Conservation (phyloP, 768 basidiomycete genomes). For the Tricholomella constricta region DNA sequence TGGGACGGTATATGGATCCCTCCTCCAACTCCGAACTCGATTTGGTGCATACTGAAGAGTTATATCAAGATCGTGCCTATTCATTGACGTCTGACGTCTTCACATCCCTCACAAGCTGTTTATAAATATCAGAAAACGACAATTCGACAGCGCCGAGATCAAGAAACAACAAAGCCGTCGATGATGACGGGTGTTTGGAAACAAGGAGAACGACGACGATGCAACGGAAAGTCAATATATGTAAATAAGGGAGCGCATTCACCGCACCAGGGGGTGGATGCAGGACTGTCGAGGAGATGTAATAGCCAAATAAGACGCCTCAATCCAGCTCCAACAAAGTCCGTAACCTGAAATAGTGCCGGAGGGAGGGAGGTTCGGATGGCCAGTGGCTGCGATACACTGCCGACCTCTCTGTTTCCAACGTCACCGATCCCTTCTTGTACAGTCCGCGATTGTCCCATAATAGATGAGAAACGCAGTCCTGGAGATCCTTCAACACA, state of each 20-base stretch:
- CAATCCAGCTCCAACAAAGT: conserved; percentile 32
- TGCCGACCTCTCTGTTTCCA: conserved; percentile 22
- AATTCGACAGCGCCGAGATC: background rate
- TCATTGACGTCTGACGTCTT: background rate
- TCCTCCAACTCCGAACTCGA: too few relatives aligned
- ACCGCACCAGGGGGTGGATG: background rate
- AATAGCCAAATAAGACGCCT: background rate
- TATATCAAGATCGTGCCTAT: background rate
- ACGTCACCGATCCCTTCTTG: conserved; percentile 24
- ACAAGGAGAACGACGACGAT: too few relatives aligned
- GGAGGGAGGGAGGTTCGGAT: conserved; percentile 11
- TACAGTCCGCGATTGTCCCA: conserved; percentile 34
- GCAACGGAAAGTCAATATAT: background rate
- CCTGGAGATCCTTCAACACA: conserved; percentile 26
- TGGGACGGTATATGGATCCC: background rate
- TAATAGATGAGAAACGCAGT: conserved; percentile 30
- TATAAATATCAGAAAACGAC: background rate
- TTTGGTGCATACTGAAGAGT: too few relatives aligned
- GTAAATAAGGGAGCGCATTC: background rate
- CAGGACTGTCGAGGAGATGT: background rate
- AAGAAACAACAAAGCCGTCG: too few relatives aligned
- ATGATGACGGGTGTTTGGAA: too few relatives aligned
- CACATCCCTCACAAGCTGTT: background rate
- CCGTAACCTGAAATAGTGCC: conserved; percentile 37
- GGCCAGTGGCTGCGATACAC: conserved; percentile 31